Evolutionary conservation across 106 monocot genomes (phyloP).

Genomic region (Agapanthus africanus): DNA sequence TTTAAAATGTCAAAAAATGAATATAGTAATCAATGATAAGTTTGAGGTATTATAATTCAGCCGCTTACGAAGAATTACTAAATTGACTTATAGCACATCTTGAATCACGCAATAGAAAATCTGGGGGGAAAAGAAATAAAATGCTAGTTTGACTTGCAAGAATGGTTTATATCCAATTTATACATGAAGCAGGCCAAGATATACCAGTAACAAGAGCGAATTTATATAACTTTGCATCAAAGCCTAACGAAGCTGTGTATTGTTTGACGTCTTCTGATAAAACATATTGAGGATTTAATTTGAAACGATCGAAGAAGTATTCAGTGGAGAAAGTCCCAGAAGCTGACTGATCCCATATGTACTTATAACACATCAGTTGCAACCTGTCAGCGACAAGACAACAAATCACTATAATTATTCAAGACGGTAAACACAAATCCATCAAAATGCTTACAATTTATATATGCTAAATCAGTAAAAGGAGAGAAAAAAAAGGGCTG

Average conservation of each 20-base stretch:
- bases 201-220: too few relatives aligned
- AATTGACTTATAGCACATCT: background rate
- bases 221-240: conserved; percentile 53
- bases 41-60: too few relatives aligned
- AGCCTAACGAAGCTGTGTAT: conserved; percentile 37
- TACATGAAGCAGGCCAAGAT: background rate
- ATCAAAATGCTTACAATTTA: background rate
- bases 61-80: background rate
- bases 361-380: conserved; percentile 89
- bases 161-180: background rate
- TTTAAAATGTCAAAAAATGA: too few relatives aligned
- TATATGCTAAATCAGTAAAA: background rate
- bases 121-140: background rate
- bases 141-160: background rate
- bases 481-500: background rate
- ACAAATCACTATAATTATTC: background rate
- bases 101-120: background rate
- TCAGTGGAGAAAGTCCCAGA: conserved; percentile 27
- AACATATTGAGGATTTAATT: conserved; percentile 40
- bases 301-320: conserved; percentile 46
- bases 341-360: conserved; percentile 63
- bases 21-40: background rate
- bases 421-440: background rate
- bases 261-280: conserved; percentile 51
- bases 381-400: conserved; percentile 37